Evolutionary conservation across 805 yeast species (phyloP).

Genomic region (Zygosaccharomyces kombuchaensis): DNA sequence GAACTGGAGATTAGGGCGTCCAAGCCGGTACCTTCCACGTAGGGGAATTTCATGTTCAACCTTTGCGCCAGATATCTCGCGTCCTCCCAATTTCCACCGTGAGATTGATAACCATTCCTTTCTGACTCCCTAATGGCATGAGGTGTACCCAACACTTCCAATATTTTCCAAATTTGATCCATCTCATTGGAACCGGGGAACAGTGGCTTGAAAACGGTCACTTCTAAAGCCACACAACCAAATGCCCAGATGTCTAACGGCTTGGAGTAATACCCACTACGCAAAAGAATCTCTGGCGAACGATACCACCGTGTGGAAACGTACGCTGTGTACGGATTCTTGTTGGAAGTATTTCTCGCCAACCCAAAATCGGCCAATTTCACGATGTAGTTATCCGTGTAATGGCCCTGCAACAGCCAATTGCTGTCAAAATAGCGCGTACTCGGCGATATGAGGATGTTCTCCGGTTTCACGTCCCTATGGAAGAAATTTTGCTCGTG

Average conservation of each 20-base stretch:
- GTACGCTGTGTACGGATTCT: conserved; percentile 62
- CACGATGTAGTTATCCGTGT: conserved; percentile 48
- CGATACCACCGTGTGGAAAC: conserved; percentile 86
- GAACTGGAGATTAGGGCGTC: conserved; percentile 44
- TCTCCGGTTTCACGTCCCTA: conserved; percentile 92
- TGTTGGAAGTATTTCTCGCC: conserved; percentile 55
- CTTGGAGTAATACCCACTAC: conserved; percentile 56
- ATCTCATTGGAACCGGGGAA: conserved; percentile 79
- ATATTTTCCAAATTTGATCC: conserved; percentile 70
- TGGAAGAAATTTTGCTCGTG: conserved; percentile 62
- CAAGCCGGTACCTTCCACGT: conserved; percentile 46
- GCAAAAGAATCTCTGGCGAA: conserved; percentile 71
- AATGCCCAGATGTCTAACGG: conserved; percentile 87
- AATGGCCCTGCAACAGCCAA: conserved; percentile 24
- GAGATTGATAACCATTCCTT: conserved; percentile 36
- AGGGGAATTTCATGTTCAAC: conserved; percentile 56
- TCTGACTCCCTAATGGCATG: conserved; percentile 26
- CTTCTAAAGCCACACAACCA: conserved; percentile 72
- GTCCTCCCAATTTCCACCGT: conserved; percentile 74
- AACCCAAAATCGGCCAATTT: conserved; percentile 80
- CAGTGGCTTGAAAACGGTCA: conserved; percentile 67
- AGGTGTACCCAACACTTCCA: conserved; percentile 74
- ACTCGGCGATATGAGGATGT: conserved; percentile 66
- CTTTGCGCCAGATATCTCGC: conserved; percentile 49
- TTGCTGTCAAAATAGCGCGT: conserved; percentile 46